Base-by-base conservation (phyloP, 805 yeast genomes). In the Saccharomycopsis vini region DNA sequence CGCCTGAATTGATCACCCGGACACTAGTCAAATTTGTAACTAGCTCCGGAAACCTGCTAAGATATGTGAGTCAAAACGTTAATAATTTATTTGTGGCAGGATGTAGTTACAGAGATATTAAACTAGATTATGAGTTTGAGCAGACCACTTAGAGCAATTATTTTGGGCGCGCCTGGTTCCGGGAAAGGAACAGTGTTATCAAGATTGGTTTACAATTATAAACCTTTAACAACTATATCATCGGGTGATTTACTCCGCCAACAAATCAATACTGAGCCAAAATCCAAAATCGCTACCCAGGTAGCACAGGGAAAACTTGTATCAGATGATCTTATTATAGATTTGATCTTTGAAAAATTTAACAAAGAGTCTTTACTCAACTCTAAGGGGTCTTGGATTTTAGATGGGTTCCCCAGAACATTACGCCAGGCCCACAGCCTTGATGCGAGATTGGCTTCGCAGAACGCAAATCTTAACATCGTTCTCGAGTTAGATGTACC, bases 321-420 rank as follows among this genome's bases (percentile, higher is more conserved):
- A 1, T 94, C 96, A 0, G 95, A 90, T 58, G 49, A 60, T 0
- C 61, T 77, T 13, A 81, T 89, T 73, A 78, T 79, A 2, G 62
- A 60, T 2, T 56, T 87, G 24, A 73, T 87, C 2, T 65, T 69
- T 2, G 49, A 58, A 12, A 80, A 82, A 41, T 60, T 87, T 44
- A 42, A 52, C 5, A 43, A 50, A 4, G 55, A 61, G 5, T 54
- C 60, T 6, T 74, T 80, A 71, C 64, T 78, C 16, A 61, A 64
- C 30, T 36, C 61, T 0, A 43, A 61, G 1, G 52, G 77, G 1
- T 63, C 77, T 4, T 89, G 95, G 85, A 65, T 89, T 24, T 66
- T 90, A 39, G 97, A 89, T 59, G 97, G 97, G 35, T 90, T 88
- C 56, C 97, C 97, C 4, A 68, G 97, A 50, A 90, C 92, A 0